Conservation (phyloP, 805 yeast genomes). For the Wickerhamia fluorescens region DNA sequence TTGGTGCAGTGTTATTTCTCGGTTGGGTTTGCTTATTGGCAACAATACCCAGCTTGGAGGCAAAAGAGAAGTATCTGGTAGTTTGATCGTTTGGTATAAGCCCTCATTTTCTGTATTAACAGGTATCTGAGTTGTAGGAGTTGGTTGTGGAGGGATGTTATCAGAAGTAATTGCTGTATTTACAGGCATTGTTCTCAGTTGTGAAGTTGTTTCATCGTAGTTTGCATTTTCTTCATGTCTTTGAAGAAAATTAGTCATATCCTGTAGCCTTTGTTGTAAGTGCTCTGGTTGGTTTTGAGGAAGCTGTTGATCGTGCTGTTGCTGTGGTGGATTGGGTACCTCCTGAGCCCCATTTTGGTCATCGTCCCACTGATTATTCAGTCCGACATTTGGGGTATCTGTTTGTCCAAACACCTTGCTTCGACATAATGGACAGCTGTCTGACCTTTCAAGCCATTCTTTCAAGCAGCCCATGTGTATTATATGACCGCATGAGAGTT, state of each 20-base stretch:
- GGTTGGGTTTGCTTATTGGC: too few species aligned
- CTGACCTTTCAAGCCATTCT: conserved; percentile 89
- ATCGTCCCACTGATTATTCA: too few species aligned
- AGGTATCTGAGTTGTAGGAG: conserved; percentile 2
- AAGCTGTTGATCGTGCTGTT: conserved; percentile 2
- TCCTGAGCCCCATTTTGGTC: not conserved
- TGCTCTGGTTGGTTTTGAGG: conserved; percentile 4
- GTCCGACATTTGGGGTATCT: conserved; percentile 1
- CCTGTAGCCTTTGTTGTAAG: conserved; percentile 4
- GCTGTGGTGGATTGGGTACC: not conserved
- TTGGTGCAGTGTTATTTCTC: too few species aligned
- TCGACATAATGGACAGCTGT: conserved; percentile 89
- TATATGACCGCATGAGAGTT: conserved; percentile 77
- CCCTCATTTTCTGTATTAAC: not conserved
- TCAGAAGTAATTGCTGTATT: not conserved
- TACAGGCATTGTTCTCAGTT: too few species aligned
- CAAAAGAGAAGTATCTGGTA: conserved; percentile 19
- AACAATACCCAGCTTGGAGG: conserved; percentile 27
- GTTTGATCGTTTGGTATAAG: conserved; percentile 11
- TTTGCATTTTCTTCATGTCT: not conserved
- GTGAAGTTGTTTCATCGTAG: too few species aligned
- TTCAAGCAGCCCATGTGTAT: conserved; percentile 85
- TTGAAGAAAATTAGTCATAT: conserved; percentile 1
- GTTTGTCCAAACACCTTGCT: conserved; percentile 43
- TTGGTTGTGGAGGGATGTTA: not conserved